Evolutionary conservation across 2,329 filamentous ascomycete genomes (phyloP).

Genomic region (Podosphaera fusca): DNA sequence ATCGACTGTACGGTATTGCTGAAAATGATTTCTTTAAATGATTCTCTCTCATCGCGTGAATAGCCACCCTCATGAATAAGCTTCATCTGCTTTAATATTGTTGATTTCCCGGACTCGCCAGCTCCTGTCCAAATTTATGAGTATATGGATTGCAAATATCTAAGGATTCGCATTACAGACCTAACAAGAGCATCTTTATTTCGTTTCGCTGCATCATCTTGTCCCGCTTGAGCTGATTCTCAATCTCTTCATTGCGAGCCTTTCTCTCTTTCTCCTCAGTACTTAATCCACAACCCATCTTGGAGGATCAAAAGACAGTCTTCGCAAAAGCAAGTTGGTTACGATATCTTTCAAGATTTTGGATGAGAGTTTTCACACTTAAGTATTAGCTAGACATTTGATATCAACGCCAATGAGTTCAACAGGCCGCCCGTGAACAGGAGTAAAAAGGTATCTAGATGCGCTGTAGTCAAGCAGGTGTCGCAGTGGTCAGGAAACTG

Average conservation of each 20-base stretch:
- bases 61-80: constrained; percentile 98
- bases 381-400: too few relatives aligned
- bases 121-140: constrained; percentile 22
- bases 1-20: constrained; percentile 87
- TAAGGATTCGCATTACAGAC: constrained; percentile 29
- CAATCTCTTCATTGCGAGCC: constrained; percentile 98
- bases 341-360: too few relatives aligned
- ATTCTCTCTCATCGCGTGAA: constrained; percentile 83
- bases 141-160: constrained; percentile 1
- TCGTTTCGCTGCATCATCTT: constrained; percentile 98
- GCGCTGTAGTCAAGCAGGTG: too few relatives aligned
- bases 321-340: too few relatives aligned
- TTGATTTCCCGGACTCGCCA: constrained; percentile 96
- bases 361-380: too few relatives aligned
- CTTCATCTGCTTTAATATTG: constrained; percentile 94
- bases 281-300: constrained; percentile 99
- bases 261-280: constrained; percentile 99
- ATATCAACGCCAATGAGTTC: too few relatives aligned
- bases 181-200: constrained; percentile 98
- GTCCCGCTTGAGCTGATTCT: constrained; percentile 96
- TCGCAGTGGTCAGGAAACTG: not conserved
- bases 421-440: too few relatives aligned
- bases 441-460: too few relatives aligned
- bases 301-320: constrained; percentile 23
- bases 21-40: constrained; percentile 91